Percentiles rank a stretch among this genome's conserved stretches.
These are phyloP conservation scores for Hemerocallis citrina DNA, from an alignment of 106 monocot genomes.

Conservation along the genomic window DNA sequence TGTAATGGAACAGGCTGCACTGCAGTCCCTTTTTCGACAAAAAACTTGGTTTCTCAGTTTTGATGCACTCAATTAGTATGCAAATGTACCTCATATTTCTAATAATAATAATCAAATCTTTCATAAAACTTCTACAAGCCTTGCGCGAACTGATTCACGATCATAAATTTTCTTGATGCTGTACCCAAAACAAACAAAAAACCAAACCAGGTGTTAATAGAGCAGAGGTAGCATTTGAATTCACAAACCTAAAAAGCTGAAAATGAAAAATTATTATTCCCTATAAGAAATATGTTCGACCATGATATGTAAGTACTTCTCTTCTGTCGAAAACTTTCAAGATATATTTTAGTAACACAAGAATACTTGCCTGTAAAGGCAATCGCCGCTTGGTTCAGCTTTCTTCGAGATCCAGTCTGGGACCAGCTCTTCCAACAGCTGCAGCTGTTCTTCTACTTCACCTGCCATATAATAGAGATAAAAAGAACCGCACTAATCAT, in stretches of 20 bases:
- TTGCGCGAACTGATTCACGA: constrained; percentile 32
- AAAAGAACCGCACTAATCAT: not conserved
- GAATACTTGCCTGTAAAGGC: constrained; percentile 51
- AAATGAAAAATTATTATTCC: not conserved
- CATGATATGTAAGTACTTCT: not conserved
- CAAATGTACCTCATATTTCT: not conserved
- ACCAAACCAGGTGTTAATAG: not conserved
- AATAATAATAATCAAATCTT: not conserved
- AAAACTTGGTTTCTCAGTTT: not conserved
- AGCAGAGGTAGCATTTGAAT: not conserved
- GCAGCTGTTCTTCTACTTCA: constrained; percentile 72
- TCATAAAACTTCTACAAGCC: constrained; percentile 28
- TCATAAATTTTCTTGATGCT: constrained; percentile 30
- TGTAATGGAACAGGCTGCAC: too few species aligned
- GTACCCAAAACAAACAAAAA: constrained; percentile 15
- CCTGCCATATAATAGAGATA: constrained; percentile 30
- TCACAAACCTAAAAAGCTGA: not conserved
- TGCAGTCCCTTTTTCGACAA: too few species aligned
- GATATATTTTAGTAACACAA: not conserved
- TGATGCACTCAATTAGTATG: not conserved
- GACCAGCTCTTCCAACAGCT: constrained; percentile 52
- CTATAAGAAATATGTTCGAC: not conserved
- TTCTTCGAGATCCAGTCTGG: constrained; percentile 70
- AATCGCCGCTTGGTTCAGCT: constrained; percentile 38
- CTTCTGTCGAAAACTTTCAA: too few species aligned